Conservation (phyloP, 2,329 filamentous ascomycete species). For the Exophiala oligosperma region DNA sequence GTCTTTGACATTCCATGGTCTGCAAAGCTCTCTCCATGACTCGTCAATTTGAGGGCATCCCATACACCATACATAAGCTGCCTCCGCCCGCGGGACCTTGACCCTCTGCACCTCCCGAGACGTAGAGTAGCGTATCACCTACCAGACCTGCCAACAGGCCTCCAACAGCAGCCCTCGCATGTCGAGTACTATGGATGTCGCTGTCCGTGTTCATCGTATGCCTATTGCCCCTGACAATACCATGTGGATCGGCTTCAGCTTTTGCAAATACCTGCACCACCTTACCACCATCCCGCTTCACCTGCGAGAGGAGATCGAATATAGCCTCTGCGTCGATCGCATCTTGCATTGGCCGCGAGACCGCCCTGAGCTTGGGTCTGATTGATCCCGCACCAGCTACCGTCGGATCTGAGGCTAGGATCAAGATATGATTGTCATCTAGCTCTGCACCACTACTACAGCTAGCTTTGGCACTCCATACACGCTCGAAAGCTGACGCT, state of each 20-base stretch:
- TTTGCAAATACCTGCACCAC: conserved; percentile 36
- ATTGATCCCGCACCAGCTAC: not conserved
- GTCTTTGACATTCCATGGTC: too few species aligned
- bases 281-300: conserved; percentile 2
- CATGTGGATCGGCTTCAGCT: conserved; percentile 34
- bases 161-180: conserved; percentile 36
- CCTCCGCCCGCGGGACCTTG: conserved; percentile 35
- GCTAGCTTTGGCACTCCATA: conserved; percentile 34
- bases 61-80: conserved; percentile 35
- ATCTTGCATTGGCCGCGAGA: conserved; percentile 13
- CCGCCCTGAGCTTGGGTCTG: not conserved
- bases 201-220: conserved; percentile 37
- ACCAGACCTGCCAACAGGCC: conserved; percentile 35
- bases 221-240: conserved; percentile 30
- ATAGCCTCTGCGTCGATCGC: conserved; percentile 14
- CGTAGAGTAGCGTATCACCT: conserved; percentile 33
- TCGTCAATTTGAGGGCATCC: not conserved
- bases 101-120: conserved; percentile 36
- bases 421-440: conserved; percentile 35
- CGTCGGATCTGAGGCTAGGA: conserved; percentile 31
- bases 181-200: conserved; percentile 34
- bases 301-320: conserved; percentile 1
- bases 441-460: conserved; percentile 37
- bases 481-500: conserved; percentile 3
- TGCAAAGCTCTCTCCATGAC: not conserved